These are phyloP conservation scores for Chlorella sp. DNA, from an alignment of 139 green algal species.

Conservation along the genomic window DNA sequence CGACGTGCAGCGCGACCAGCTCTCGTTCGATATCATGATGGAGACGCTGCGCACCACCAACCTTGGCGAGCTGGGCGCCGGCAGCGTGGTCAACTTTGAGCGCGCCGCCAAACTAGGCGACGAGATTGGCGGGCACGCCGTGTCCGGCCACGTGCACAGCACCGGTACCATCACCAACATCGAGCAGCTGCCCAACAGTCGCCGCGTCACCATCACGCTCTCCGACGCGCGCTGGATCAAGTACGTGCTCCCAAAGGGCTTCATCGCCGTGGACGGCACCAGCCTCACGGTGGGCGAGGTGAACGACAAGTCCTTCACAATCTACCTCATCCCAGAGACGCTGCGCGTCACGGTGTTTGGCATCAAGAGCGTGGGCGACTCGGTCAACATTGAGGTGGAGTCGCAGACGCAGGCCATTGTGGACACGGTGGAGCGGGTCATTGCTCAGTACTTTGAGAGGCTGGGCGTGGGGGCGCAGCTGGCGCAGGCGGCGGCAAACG, in stretches of 20 bases:
- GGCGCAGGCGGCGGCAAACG: too few species aligned
- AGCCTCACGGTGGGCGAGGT: constrained; percentile 81
- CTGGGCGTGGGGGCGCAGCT: background rate
- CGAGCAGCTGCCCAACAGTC: constrained; percentile 70
- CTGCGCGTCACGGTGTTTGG: constrained; percentile 74
- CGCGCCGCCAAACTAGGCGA: constrained; percentile 76
- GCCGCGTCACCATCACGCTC: constrained; percentile 60
- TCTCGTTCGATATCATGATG: constrained; percentile 87
- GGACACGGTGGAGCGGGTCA: constrained; percentile 83
- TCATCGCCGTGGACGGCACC: constrained; percentile 88
- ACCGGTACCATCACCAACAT: constrained; percentile 46
- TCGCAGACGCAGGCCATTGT: constrained; percentile 90
- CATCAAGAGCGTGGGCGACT: constrained; percentile 52
- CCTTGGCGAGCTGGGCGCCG: constrained; percentile 59
- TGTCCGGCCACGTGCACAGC: constrained; percentile 86
- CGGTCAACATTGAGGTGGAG: constrained; percentile 90
- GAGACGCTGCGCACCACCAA: constrained; percentile 91
- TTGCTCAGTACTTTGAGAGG: constrained; percentile 45
- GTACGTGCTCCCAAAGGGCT: constrained; percentile 95
- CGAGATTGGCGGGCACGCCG: constrained; percentile 92
- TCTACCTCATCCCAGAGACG: constrained; percentile 96
- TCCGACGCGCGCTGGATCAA: constrained; percentile 68
- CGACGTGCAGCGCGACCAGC: constrained; percentile 23
- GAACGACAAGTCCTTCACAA: constrained; percentile 52
- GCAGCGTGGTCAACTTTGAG: constrained; percentile 81